Evolutionary conservation across 768 basidiomycete species (phyloP).

Genomic region (Dentipellis fragilis): DNA sequence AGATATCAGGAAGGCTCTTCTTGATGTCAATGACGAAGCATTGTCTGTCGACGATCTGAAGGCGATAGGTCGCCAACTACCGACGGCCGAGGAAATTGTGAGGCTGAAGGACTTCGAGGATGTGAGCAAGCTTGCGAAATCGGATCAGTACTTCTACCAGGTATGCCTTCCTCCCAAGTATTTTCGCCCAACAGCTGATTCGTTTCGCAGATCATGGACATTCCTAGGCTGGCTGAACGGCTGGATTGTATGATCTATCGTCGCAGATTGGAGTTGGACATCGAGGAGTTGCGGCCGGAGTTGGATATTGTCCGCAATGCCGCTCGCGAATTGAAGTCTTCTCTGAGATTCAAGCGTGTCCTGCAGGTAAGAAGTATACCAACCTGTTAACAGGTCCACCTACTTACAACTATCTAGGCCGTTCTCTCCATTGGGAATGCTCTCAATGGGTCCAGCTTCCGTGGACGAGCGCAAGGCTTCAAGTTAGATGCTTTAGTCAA

Average conservation of each 20-base stretch:
- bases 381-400: background rate
- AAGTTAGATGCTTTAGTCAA: constrained; percentile 74
- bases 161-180: constrained; percentile 26
- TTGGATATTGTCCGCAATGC: constrained; percentile 65
- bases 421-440: constrained; percentile 74
- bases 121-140: constrained; percentile 62
- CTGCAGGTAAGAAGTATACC: constrained; percentile 41
- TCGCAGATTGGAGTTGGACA: constrained; percentile 68
- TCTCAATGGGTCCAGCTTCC: constrained; percentile 73
- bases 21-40: constrained; percentile 59
- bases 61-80: constrained; percentile 63
- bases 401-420: constrained; percentile 30
- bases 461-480: constrained; percentile 80
- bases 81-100: constrained; percentile 73
- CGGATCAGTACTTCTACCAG: constrained; percentile 77
- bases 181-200: background rate
- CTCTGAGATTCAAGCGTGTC: constrained; percentile 55
- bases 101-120: constrained; percentile 65
- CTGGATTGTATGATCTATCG: constrained; percentile 80
- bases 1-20: constrained; percentile 60
- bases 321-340: constrained; percentile 54
- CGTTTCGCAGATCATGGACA: constrained; percentile 54
- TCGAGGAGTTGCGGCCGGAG: constrained; percentile 79
- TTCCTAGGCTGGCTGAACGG: constrained; percentile 67
- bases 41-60: constrained; percentile 70